Evolutionary conservation across 1,139 yeast genomes (phyloP).

Genomic region (Groenewaldozyma auringiensis): DNA sequence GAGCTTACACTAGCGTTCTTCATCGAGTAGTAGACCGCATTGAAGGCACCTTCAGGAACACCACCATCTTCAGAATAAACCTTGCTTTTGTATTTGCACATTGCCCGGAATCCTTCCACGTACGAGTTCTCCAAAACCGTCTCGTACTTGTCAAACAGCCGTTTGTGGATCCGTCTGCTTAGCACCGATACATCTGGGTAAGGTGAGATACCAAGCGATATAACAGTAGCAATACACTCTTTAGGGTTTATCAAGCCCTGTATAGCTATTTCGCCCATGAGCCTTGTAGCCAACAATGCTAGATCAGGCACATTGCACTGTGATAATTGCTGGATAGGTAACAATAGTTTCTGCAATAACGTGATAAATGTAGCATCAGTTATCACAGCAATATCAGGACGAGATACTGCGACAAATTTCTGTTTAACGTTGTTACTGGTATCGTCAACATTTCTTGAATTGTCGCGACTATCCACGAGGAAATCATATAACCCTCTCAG

Average conservation of each 20-base stretch:
- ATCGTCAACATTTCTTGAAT: not conserved
- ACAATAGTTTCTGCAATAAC: not conserved
- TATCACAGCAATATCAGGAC: not conserved
- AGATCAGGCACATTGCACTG: not conserved
- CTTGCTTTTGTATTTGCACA: not conserved
- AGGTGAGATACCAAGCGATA: not conserved
- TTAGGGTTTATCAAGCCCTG: conserved; percentile 3
- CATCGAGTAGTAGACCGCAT: not conserved
- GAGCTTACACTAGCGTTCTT: not conserved
- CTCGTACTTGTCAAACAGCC: not conserved
- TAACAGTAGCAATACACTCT: conserved; percentile 1
- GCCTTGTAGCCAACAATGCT: not conserved
- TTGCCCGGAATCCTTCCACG: not conserved
- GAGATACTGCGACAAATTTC: not conserved
- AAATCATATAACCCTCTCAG: not conserved
- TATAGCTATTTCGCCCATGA: not conserved
- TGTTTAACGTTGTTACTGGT: not conserved
- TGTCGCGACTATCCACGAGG: not conserved
- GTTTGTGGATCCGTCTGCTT: not conserved
- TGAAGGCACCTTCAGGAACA: not conserved
- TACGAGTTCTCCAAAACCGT: not conserved
- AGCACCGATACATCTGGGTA: not conserved
- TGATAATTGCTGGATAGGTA: not conserved
- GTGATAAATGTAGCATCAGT: not conserved
- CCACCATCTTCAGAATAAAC: not conserved